Base-by-base conservation (phyloP, 345 rosid genomes). In the Nasturtium officinale region DNA sequence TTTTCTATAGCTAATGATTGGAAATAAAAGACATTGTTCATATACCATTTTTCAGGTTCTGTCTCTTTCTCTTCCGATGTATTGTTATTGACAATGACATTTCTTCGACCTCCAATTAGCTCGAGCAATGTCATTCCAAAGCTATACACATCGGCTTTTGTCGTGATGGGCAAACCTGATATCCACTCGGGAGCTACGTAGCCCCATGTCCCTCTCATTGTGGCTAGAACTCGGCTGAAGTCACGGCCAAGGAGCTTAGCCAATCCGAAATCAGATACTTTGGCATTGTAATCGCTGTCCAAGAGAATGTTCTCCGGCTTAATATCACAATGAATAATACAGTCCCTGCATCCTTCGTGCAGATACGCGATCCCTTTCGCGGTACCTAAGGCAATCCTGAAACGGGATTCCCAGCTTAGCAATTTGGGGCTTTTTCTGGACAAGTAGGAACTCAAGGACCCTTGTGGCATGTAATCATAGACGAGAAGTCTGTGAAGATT, bases 181-280 rank as follows among this genome's bases (percentile, higher is more conserved):
- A 86, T 83, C 90, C 88, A 86, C 72, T 86, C 90, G 1, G 90
- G 90, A 6, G 90, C 90, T n/a, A 86, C 83, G 20, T 84, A 86
- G 20, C 90, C 90, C 85, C 84, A 80, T 4, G 90, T 86, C 4
- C 90, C 90, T 76, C 90, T 82, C 88, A 81, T 84, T 28, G 87
- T 81, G 16, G 88, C 85, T 32, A 84, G 72, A 26, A 86, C 90
- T 45, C 87, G 61, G 69, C 90, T 86, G 52, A 82, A 83, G 58
- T 86, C 90, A 62, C 87, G 81, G 9, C 85, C 88, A 62, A 86
- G 79, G 6, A 86, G 83, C 86, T 84, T 86, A 20, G 90, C 87
- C 56, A 86, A 45, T 35, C 90, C 90, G 47, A 86, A 86, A 74
- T 86, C 90, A 17, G 86, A 84, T 6, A 86, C 86, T 50, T 84